phyloP scores from a whole-genome alignment of 139 green algal genomes.

The Chlamydomonas sp. region DNA sequence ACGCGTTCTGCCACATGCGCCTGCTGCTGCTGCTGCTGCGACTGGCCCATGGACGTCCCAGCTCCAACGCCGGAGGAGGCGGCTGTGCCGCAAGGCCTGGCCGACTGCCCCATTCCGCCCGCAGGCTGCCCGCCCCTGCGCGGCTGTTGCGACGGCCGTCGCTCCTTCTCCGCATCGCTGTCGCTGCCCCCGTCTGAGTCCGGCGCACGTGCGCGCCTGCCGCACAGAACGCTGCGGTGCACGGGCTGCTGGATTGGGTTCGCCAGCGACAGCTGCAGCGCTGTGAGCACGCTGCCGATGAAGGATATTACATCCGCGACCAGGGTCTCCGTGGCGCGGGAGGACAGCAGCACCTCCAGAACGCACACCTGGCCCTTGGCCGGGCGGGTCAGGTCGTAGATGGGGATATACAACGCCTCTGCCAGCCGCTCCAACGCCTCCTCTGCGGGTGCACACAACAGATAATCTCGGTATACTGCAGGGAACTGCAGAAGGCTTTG shows the following conservation, averaged over 20 bases:
- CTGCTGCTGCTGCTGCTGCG: too few species aligned
- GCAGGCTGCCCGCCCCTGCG: too few species aligned
- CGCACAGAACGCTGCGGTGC: conserved; percentile 48
- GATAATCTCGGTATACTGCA: background rate
- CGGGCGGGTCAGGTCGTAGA: conserved; percentile 45
- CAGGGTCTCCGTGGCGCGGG: conserved; percentile 41
- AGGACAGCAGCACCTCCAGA: conserved; percentile 57
- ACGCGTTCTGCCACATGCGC: too few species aligned
- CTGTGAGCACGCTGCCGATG: conserved; percentile 34
- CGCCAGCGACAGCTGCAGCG: conserved; percentile 53
- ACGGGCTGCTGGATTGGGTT: conserved; percentile 57
- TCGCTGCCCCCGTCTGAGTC: background rate
- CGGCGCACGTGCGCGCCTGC: conserved; percentile 41
- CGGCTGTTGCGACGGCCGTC: too few species aligned
- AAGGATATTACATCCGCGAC: conserved; percentile 57
- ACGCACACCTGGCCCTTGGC: conserved; percentile 47
- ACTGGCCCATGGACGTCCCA: too few species aligned
- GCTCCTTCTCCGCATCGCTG: too few species aligned
- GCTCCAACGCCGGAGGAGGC: too few species aligned
- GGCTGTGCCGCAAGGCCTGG: too few species aligned
- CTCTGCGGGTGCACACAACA: conserved; percentile 17
- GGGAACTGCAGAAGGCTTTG: background rate
- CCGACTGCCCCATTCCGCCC: too few species aligned
- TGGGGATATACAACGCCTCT: conserved; percentile 59
- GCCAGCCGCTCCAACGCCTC: conserved; percentile 40